A percentile compares a stretch with the other conserved stretches of the same genome.
These are phyloP conservation scores for Penicillium italicum DNA, from an alignment of 2,329 filamentous ascomycete species.

Conservation along the genomic window DNA sequence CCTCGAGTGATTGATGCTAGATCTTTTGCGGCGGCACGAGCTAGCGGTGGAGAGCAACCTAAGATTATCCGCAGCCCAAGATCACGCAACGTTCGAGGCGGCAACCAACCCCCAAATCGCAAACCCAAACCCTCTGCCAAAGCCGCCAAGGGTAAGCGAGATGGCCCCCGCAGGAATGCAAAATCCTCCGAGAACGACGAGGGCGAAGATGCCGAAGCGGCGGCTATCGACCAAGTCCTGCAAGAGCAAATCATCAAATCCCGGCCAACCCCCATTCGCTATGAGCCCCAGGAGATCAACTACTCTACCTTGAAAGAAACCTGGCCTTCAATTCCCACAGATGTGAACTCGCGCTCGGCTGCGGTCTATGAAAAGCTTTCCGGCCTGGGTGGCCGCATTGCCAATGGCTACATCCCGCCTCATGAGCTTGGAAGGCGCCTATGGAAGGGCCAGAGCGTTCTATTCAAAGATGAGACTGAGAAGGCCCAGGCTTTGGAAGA, in stretches of 20 bases:
- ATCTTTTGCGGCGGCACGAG: slow-evolving; percentile 33
- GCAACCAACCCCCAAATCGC: slow-evolving; percentile 19
- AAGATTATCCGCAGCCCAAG: slow-evolving; percentile 33
- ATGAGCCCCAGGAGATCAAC: slow-evolving; percentile 34
- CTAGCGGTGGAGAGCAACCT: slow-evolving; percentile 22
- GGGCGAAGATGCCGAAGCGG: slow-evolving; percentile 20
- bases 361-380: slow-evolving; percentile 37
- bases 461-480: slow-evolving; percentile 38
- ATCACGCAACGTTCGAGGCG: slow-evolving; percentile 21
- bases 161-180: slow-evolving; percentile 6
- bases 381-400: slow-evolving; percentile 33
- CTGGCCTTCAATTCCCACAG: slow-evolving; percentile 40
- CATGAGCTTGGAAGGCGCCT: slow-evolving; percentile 38
- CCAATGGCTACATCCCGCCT: slow-evolving; percentile 36
- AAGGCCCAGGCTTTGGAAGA: slow-evolving; percentile 35
- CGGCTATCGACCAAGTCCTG: slow-evolving; percentile 30
- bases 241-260: slow-evolving; percentile 30
- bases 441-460: slow-evolving; percentile 37
- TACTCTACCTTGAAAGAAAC: slow-evolving; percentile 34
- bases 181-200: slow-evolving; percentile 23
- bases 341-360: slow-evolving; percentile 25
- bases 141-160: slow-evolving; percentile 12
- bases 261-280: slow-evolving; percentile 33
- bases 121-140: slow-evolving; percentile 17
- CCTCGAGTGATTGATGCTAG: slow-evolving; percentile 37